A percentile compares a stretch with the other conserved stretches of the same genome.
Conservation (phyloP, 116 monocot genomes). For the Iris pallida region DNA sequence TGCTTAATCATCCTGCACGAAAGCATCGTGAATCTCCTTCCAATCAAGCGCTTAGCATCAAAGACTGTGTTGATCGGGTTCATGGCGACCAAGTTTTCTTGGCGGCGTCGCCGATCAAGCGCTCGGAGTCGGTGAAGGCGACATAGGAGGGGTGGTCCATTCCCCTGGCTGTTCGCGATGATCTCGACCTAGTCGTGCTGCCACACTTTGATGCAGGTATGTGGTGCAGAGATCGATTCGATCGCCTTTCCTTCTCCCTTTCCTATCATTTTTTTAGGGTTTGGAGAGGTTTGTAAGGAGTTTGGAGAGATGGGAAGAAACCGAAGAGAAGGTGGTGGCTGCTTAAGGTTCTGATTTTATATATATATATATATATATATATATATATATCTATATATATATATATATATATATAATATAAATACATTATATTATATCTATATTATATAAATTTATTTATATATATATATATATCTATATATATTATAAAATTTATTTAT, state of each 20-base stretch:
- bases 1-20: conserved; percentile 51
- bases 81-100: conserved; percentile 58
- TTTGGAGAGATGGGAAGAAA: no score
- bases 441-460: no score
- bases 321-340: no score
- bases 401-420: no score
- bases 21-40: conserved; percentile 34
- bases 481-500: no score
- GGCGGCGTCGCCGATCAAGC: conserved; percentile 51
- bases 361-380: no score
- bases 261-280: conserved; percentile 8
- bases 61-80: conserved; percentile 54
- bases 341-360: no score
- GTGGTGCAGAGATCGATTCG: conserved; percentile 32
- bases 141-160: conserved; percentile 53
- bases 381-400: no score
- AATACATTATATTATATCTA: no score
- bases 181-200: conserved; percentile 57
- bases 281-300: no score
- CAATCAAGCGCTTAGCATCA: conserved; percentile 52
- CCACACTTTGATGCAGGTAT: conserved; percentile 47
- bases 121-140: conserved; percentile 47
- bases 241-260: conserved; percentile 34
- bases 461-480: no score
- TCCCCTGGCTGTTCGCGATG: conserved; percentile 53